These are phyloP conservation scores for Capronia coronata DNA, from an alignment of 2,329 filamentous ascomycete species.

Conservation along the genomic window DNA sequence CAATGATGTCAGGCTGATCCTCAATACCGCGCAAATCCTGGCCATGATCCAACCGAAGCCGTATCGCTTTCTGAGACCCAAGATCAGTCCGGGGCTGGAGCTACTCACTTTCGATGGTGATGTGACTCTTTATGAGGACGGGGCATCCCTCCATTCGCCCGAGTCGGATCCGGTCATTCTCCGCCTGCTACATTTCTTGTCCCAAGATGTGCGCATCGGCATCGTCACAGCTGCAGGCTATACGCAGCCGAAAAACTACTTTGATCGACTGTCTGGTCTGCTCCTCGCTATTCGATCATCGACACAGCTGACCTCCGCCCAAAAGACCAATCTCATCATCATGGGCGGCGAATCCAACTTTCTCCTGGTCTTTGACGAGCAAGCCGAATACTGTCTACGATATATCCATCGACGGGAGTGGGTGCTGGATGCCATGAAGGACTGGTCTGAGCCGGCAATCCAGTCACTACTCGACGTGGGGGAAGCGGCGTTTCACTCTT, in stretches of 20 bases:
- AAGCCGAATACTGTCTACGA: conserved; percentile 59
- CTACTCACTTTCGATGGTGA: conserved; percentile 96
- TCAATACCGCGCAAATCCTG: conserved; percentile 94
- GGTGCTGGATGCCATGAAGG: conserved; percentile 52
- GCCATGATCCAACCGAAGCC: conserved; percentile 59
- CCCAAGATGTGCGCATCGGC: conserved; percentile 72
- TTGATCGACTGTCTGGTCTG: conserved; percentile 76
- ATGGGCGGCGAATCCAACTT: conserved; percentile 97
- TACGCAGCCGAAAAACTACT: conserved; percentile 78
- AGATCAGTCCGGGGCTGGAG: conserved; percentile 60
- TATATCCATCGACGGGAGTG: conserved; percentile 55
- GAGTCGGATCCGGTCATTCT: conserved; percentile 69
- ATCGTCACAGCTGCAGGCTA: conserved; percentile 98
- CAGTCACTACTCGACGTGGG: conserved; percentile 77
- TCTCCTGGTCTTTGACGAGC: conserved; percentile 70
- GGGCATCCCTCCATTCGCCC: conserved; percentile 60
- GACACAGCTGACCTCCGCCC: conserved; percentile 52
- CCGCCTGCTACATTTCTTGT: conserved; percentile 63
- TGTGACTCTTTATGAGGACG: conserved; percentile 91
- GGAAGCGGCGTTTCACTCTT: conserved; percentile 75
- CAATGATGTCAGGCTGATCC: conserved; percentile 86
- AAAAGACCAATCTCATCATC: conserved; percentile 75
- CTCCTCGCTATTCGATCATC: conserved; percentile 68
- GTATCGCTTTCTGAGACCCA: conserved; percentile 15
- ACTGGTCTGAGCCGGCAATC: conserved; percentile 60